Percentiles rank a stretch among this genome's conserved stretches.
These are phyloP conservation scores for Xylaria acuta DNA, from an alignment of 495 filamentous ascomycete species.

Conservation along the genomic window DNA sequence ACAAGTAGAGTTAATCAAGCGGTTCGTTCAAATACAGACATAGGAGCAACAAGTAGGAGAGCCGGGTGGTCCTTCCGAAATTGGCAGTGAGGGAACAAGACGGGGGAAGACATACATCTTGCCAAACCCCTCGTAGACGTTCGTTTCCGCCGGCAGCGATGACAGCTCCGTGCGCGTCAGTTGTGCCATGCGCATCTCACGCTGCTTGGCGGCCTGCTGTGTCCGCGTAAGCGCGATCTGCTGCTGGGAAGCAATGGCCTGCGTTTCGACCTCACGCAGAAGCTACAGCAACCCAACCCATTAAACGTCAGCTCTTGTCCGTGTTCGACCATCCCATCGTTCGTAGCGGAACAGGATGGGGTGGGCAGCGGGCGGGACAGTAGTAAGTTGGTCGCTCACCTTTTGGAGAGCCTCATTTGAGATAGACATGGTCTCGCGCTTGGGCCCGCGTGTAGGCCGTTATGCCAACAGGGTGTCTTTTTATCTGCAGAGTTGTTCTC, in stretches of 20 bases:
- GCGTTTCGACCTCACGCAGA: slow-evolving; percentile 90
- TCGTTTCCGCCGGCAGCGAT: slow-evolving; percentile 76
- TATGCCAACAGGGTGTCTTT: background rate
- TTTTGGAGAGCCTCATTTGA: slow-evolving; percentile 95
- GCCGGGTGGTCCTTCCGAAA: background rate
- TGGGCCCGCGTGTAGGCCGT: background rate
- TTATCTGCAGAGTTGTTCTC: background rate
- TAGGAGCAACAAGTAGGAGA: background rate
- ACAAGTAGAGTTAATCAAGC: slow-evolving; percentile 13
- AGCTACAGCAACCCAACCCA: slow-evolving; percentile 60
- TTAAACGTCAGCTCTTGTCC: slow-evolving; percentile 8
- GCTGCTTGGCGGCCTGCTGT: slow-evolving; percentile 84
- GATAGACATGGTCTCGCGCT: slow-evolving; percentile 76
- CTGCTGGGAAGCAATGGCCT: slow-evolving; percentile 85
- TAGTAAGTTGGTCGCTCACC: slow-evolving; percentile 51
- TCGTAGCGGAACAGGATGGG: background rate
- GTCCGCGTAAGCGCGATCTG: slow-evolving; percentile 87
- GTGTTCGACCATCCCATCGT: background rate
- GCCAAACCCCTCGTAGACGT: slow-evolving; percentile 91
- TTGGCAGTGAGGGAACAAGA: background rate
- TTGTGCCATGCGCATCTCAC: slow-evolving; percentile 87
- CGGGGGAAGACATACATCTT: slow-evolving; percentile 77
- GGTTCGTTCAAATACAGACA: background rate
- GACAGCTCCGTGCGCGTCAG: slow-evolving; percentile 84
- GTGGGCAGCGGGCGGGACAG: background rate